These are phyloP conservation scores for Grosmannia penicillata DNA, from an alignment of 2,329 filamentous ascomycete genomes.

Conservation along the genomic window DNA sequence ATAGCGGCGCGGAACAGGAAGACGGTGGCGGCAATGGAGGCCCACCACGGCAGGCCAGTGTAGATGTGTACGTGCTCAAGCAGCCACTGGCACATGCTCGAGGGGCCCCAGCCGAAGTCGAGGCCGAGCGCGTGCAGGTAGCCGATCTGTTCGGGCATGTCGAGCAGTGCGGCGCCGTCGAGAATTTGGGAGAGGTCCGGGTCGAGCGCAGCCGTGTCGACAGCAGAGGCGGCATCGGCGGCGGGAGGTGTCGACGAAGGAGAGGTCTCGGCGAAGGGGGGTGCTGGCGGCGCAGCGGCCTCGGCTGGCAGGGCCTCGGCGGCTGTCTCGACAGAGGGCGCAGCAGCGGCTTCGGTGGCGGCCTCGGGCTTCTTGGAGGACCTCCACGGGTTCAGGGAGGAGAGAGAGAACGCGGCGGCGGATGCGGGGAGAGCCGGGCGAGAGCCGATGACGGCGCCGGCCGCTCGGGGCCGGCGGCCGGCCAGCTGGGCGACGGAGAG, in stretches of 20 bases:
- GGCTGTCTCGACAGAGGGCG: neutral
- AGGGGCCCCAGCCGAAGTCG: constrained; percentile 75
- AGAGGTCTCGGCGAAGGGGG: no score
- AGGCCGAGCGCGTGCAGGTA: constrained; percentile 72
- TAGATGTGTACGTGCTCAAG: constrained; percentile 76
- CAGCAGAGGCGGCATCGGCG: neutral
- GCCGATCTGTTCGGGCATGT: constrained; percentile 62
- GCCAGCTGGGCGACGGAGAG: constrained; percentile 1
- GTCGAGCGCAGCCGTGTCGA: constrained; percentile 5
- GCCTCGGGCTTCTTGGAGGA: constrained; percentile 1
- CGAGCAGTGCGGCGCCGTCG: constrained; percentile 28
- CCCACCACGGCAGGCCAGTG: constrained; percentile 68
- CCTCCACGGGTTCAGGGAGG: constrained; percentile 7
- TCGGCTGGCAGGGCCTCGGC: neutral
- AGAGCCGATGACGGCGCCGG: constrained; percentile 5
- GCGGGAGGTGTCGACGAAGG: neutral
- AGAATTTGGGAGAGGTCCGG: constrained; percentile 13
- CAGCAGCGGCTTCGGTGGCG: neutral
- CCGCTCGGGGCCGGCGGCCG: neutral
- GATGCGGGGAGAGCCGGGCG: constrained; percentile 8
- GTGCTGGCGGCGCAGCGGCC: neutral
- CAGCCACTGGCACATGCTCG: constrained; percentile 55
- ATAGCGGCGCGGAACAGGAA: constrained; percentile 49
- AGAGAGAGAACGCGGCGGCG: constrained; percentile 10
- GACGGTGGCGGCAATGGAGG: constrained; percentile 51